Conservation (phyloP, 768 basidiomycete genomes). For the Pleurotus eryngii region DNA sequence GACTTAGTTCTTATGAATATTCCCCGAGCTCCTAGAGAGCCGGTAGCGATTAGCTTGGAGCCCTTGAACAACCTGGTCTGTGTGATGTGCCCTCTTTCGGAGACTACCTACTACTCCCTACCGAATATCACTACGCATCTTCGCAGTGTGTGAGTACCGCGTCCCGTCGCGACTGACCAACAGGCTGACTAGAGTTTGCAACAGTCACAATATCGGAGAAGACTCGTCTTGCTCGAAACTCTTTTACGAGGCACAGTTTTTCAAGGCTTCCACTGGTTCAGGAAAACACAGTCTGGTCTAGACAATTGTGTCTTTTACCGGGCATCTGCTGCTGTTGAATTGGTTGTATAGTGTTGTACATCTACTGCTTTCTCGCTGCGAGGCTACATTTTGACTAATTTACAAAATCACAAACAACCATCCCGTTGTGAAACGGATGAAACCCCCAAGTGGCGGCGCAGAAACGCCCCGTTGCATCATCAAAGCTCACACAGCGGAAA, state of each 20-base stretch:
- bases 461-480: not conserved
- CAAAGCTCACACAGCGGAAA: not conserved
- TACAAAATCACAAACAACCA: too few species aligned
- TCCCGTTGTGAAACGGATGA: too few species aligned
- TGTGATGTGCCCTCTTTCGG: slow-evolving; percentile 2
- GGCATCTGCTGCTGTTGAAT: too few species aligned
- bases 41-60: slow-evolving; percentile 1
- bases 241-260: slow-evolving; percentile 1
- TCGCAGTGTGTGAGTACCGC: not conserved
- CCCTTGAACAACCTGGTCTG: slow-evolving; percentile 3
- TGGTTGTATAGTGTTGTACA: too few species aligned
- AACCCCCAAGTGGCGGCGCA: not conserved
- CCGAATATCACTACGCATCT: slow-evolving; percentile 1
- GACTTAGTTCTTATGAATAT: slow-evolving; percentile 2
- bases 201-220: not conserved
- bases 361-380: too few species aligned
- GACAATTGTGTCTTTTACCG: too few species aligned
- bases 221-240: slow-evolving; percentile 3
- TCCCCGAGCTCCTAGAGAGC: not conserved
- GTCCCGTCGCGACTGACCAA: not conserved
- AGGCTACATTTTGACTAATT: too few species aligned
- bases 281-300: too few species aligned
- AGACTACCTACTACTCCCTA: not conserved
- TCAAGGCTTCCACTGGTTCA: not conserved
- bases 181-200: not conserved